Percentiles rank a stretch among this genome's conserved stretches.
Evolutionary conservation across 208 protist species (phyloP).

Genomic region (Leptomonas pyrrhocoris): DNA sequence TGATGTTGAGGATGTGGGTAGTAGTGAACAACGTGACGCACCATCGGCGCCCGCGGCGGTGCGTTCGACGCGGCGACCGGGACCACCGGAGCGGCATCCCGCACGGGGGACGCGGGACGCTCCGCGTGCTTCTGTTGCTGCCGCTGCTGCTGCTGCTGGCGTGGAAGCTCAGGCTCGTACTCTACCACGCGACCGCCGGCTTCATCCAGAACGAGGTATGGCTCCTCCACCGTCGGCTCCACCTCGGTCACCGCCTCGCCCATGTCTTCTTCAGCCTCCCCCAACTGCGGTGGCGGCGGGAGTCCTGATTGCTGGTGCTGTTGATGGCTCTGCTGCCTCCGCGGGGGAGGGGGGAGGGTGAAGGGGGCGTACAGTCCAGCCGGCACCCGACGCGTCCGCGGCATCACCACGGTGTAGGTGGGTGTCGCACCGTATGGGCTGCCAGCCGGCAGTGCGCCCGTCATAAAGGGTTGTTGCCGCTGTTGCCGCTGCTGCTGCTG

Average conservation of each 20-base stretch:
- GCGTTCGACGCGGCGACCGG: too few relatives aligned
- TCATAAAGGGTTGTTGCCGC: conserved; percentile 2
- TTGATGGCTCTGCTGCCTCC: conserved; percentile 8
- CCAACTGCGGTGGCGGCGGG: neutral
- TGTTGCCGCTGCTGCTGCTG: too few relatives aligned
- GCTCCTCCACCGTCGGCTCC: conserved; percentile 17
- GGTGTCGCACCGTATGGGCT: conserved; percentile 29
- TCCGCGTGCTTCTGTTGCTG: conserved; percentile 4
- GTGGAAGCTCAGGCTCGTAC: conserved; percentile 8
- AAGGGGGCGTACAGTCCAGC: conserved; percentile 15
- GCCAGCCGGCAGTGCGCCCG: conserved; percentile 23
- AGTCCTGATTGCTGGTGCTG: conserved; percentile 5
- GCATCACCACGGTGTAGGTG: conserved; percentile 24
- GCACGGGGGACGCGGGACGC: neutral
- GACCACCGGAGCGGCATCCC: too few relatives aligned
- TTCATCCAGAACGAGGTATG: conserved; percentile 2
- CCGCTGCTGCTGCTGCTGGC: neutral
- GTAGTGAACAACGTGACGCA: conserved; percentile 15
- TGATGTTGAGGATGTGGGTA: conserved; percentile 2
- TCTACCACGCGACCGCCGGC: conserved; percentile 15
- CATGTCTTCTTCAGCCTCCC: neutral
- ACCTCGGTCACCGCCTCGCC: neutral
- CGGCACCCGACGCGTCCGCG: conserved; percentile 10
- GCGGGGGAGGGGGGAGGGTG: neutral
- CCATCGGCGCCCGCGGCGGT: too few relatives aligned